Evolutionary conservation across 345 rosid species (phyloP).

Genomic region (Aquilaria yunnanensis): DNA sequence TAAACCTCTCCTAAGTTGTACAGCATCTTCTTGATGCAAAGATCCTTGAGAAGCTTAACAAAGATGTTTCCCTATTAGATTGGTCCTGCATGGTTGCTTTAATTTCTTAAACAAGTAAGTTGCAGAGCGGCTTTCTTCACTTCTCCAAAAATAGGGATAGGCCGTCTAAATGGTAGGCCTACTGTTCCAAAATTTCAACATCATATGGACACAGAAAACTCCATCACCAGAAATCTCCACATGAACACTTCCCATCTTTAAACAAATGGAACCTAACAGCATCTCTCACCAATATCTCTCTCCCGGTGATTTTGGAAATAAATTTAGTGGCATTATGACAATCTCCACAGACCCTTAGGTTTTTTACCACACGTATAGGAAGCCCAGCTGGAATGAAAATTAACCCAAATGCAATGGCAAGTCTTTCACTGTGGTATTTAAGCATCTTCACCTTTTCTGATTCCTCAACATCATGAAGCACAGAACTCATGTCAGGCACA

Average conservation of each 20-base stretch:
- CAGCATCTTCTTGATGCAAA: no score
- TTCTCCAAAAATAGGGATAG: no score
- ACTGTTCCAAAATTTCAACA: no score
- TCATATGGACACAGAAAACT: constrained; percentile 5
- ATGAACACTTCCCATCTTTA: constrained; percentile 86
- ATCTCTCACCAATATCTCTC: constrained; percentile 93
- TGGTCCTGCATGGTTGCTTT: no score
- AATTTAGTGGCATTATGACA: constrained; percentile 87
- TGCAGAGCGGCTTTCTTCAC: no score
- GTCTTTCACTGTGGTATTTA: constrained; percentile 81
- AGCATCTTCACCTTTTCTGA: constrained; percentile 81
- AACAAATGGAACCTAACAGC: constrained; percentile 81
- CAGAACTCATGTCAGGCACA: constrained; percentile 63
- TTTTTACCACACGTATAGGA: constrained; percentile 75
- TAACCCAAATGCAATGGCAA: constrained; percentile 89
- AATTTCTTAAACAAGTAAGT: no score
- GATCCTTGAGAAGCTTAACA: no score
- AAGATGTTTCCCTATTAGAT: no score
- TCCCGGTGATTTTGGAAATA: constrained; percentile 71
- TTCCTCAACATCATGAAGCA: constrained; percentile 71
- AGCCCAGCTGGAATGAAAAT: constrained; percentile 55
- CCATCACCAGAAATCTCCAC: constrained; percentile 92
- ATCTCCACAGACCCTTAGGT: constrained; percentile 86
- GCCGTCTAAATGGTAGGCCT: no score
- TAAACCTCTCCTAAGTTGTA: no score